Evolutionary conservation across 345 rosid genomes (phyloP), one percentile per base, ranked within the genome.

Genomic region (Eutrema heterophyllum): DNA sequence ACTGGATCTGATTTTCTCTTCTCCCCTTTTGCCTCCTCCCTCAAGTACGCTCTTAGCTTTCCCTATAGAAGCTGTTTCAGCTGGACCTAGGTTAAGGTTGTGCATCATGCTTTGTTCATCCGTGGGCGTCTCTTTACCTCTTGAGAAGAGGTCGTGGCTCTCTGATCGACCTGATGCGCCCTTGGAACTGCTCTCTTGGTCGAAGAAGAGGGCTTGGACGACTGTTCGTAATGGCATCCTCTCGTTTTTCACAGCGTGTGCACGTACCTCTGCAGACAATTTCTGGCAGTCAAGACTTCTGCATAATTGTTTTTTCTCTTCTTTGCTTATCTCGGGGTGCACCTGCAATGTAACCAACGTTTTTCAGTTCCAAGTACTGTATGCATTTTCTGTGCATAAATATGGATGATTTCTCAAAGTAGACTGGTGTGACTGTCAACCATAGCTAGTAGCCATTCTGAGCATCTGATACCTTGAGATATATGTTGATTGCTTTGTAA

Each of bases 161-260:
- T 39, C 77, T 53, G 13, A 72, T n/a, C 40, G 64, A 44, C 30
- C 55, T 64, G 41, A 26, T 55, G 26, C 66, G 64, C 61, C 80
- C 11, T 72, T 80, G 63, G 81, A 66, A 77, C 84, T 45, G 56
- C 84, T 81, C 68, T 92, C 97, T 66, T 89, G 98, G 16, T 96
- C 99, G 30, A 89, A 96, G 84, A 84, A 96, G 68, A 92, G 89
- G 70, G 89, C 88, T 74, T 89, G 99, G 59, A 96, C 99, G 2
- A 96, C 98, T 2, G 98, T 96, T 79, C 97, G 86, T 75, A 96
- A 44, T 7, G 99, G 99, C 29, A 96, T 84, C 67, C 96, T 82
- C 81, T 92, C 99, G 39, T 96, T 96, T 81, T 92, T 96, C 41
- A 90, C 93, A 0, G 98, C 99, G 14, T 90, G 99, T 1, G 97